These are phyloP conservation scores for Piper betle DNA, from an alignment of 164 flowering plant species.

Conservation along the genomic window DNA sequence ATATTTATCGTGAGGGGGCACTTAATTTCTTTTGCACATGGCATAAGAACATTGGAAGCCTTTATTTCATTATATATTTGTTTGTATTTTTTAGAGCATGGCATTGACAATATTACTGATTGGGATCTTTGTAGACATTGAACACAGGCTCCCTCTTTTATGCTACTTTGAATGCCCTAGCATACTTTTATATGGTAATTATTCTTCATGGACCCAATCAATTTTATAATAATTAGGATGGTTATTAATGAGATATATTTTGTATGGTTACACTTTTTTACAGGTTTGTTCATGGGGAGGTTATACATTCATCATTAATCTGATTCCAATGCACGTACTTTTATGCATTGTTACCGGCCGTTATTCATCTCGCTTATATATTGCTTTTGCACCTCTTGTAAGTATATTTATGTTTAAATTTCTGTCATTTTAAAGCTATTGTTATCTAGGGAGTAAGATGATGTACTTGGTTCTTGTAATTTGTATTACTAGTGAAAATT, in stretches of 20 bases:
- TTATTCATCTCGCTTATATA: conserved; percentile 84
- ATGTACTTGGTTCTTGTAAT: neutral
- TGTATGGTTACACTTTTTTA: conserved; percentile 7
- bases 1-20: neutral
- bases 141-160: conserved; percentile 97
- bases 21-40: neutral
- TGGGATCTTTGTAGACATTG: conserved; percentile 55
- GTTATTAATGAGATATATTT: neutral
- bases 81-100: neutral
- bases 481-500: neutral
- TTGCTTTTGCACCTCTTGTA: conserved; percentile 98
- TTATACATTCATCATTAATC: conserved; percentile 96
- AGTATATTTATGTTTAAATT: conserved; percentile 15
- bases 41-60: neutral
- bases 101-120: neutral
- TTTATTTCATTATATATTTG: neutral
- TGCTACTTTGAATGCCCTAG: conserved; percentile 82
- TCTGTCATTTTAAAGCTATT: neutral
- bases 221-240: neutral
- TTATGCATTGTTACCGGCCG: conserved; percentile 96
- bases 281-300: conserved; percentile 99
- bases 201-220: neutral
- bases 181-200: conserved; percentile 95
- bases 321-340: conserved; percentile 97
- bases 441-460: neutral